Percentiles rank a stretch among this genome's conserved stretches.
These are phyloP conservation scores for Starmerella scarabaei DNA, from an alignment of 805 yeast genomes.

Conservation along the genomic window DNA sequence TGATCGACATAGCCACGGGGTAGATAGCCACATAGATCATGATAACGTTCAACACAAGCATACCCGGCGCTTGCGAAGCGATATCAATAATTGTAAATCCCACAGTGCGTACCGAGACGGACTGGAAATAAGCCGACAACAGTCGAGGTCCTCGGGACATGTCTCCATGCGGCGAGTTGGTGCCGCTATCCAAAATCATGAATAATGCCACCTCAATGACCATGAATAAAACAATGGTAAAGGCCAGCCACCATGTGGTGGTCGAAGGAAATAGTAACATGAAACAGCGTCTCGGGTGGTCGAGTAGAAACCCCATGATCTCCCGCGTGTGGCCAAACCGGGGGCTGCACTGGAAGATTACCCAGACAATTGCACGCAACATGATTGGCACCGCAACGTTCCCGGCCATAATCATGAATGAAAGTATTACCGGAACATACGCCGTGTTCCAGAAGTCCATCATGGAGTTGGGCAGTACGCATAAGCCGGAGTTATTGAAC, in stretches of 20 bases:
- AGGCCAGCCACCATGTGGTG: constrained; percentile 84
- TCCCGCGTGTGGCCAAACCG: constrained; percentile 41
- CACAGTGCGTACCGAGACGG: constrained; percentile 86
- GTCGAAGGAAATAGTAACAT: constrained; percentile 81
- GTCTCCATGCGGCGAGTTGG: constrained; percentile 32
- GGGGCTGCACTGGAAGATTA: constrained; percentile 51
- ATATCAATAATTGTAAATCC: constrained; percentile 71
- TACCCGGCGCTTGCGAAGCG: constrained; percentile 67
- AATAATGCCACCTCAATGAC: constrained; percentile 68
- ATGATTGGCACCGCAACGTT: constrained; percentile 89
- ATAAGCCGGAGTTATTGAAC: constrained; percentile 75
- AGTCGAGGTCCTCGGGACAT: constrained; percentile 57
- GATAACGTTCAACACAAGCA: constrained; percentile 82
- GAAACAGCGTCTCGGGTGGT: constrained; percentile 95
- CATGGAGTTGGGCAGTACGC: constrained; percentile 76
- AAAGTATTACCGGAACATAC: constrained; percentile 48
- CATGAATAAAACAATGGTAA: constrained; percentile 62
- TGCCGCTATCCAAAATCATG: constrained; percentile 53
- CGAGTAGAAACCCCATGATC: constrained; percentile 71
- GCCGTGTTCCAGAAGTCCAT: constrained; percentile 46
- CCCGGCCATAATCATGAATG: constrained; percentile 74
- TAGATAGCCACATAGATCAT: constrained; percentile 98
- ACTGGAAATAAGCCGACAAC: constrained; percentile 77
- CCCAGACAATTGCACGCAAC: constrained; percentile 72
- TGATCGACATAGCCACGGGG: constrained; percentile 89